phyloP scores from a whole-genome alignment of 2,329 filamentous ascomycete species.

The Trichoderma afroharzianum region DNA sequence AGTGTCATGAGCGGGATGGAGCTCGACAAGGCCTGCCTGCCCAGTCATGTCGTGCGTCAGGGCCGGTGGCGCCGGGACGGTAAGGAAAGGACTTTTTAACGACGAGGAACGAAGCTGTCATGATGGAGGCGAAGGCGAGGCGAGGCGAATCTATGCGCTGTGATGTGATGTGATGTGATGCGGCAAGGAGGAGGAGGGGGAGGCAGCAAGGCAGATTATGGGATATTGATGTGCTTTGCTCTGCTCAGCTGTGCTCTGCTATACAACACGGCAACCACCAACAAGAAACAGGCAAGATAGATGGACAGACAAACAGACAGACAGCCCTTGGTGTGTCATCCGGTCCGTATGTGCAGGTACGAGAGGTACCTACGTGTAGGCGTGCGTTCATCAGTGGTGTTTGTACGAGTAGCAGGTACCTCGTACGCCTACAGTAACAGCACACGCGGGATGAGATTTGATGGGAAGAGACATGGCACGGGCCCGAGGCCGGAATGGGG shows the following conservation, averaged over 20 bases:
- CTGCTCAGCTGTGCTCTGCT: background rate
- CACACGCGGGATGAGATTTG: background rate
- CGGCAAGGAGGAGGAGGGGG: background rate
- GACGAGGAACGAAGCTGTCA: conserved; percentile 2
- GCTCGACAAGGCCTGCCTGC: conserved; percentile 18
- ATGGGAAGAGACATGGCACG: background rate
- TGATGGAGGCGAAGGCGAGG: background rate
- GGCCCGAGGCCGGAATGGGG: background rate
- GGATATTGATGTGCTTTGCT: background rate
- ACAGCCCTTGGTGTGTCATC: background rate
- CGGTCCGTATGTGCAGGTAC: background rate
- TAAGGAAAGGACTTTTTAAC: background rate
- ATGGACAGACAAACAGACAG: background rate
- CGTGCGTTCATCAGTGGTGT: background rate
- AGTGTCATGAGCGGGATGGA: conserved; percentile 20
- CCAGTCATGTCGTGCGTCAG: conserved; percentile 15
- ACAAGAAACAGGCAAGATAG: background rate
- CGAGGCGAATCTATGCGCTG: background rate
- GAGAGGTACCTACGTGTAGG: background rate
- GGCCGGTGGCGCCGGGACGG: conserved; percentile 12
- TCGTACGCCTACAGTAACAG: background rate
- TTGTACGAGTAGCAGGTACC: background rate
- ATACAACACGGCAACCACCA: background rate
- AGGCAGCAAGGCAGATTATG: background rate
- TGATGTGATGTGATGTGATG: background rate